Evolutionary conservation across 352 stramenopile genomes (phyloP).

Genomic region (Phytopythium vexans): DNA sequence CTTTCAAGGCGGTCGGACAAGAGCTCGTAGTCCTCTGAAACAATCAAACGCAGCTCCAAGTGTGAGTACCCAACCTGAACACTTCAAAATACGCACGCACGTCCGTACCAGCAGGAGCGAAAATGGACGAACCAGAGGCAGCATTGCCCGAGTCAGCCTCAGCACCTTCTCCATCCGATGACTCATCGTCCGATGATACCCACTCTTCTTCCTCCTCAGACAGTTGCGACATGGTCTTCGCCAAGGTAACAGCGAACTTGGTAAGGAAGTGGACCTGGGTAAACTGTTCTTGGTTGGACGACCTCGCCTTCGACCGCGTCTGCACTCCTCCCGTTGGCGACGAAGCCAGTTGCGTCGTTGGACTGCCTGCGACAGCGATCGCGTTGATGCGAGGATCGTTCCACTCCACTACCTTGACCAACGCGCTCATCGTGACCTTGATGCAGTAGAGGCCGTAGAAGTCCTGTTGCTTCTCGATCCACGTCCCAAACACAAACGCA

Average conservation of each 20-base stretch:
- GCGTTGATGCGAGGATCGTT: conserved; percentile 67
- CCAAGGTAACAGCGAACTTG: conserved; percentile 70
- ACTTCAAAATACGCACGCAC: background rate
- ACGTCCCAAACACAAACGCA: conserved; percentile 75
- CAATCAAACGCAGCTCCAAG: conserved; percentile 2
- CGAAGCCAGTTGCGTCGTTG: conserved; percentile 19
- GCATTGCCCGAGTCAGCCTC: conserved; percentile 10
- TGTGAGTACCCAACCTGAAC: background rate
- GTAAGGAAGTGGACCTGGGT: conserved; percentile 76
- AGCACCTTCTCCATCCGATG: conserved; percentile 53
- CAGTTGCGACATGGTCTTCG: conserved; percentile 66
- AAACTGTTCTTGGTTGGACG: conserved; percentile 34
- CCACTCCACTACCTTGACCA: conserved; percentile 72
- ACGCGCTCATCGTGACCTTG: conserved; percentile 77
- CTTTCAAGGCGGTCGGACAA: conserved; percentile 57
- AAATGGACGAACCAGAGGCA: conserved; percentile 41
- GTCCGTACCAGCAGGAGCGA: conserved; percentile 62
- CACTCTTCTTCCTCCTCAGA: conserved; percentile 77
- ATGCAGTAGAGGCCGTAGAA: conserved; percentile 85
- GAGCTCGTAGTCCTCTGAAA: conserved; percentile 61
- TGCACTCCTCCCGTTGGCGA: conserved; percentile 26
- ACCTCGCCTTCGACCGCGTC: conserved; percentile 57
- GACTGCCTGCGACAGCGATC: conserved; percentile 60
- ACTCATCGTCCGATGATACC: conserved; percentile 73
- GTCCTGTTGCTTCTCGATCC: conserved; percentile 80